Evolutionary conservation across 2,329 filamentous ascomycete species (phyloP).

Genomic region (Claviceps maximensis): DNA sequence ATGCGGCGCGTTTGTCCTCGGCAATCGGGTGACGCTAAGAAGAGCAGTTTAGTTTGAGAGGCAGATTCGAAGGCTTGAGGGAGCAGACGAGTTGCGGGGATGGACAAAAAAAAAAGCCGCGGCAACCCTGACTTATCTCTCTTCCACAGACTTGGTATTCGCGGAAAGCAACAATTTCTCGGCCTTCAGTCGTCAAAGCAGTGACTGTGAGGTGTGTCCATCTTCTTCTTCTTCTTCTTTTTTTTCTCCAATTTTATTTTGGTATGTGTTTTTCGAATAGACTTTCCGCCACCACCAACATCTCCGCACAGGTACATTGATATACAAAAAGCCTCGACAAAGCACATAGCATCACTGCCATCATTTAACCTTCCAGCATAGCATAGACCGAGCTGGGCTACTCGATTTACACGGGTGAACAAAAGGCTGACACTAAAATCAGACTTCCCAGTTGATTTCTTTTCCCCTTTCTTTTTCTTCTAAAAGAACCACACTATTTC

Average conservation of each 20-base stretch:
- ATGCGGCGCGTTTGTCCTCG: constrained; percentile 3
- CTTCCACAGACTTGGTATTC: neutral
- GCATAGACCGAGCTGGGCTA: neutral
- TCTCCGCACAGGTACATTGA: neutral
- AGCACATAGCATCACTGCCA: neutral
- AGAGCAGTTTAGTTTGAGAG: neutral
- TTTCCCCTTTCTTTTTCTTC: too few relatives aligned
- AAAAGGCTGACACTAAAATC: neutral
- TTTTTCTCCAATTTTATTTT: neutral
- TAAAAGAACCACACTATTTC: neutral
- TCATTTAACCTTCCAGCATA: neutral
- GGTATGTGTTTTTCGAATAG: neutral
- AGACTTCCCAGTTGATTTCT: neutral
- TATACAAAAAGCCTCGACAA: neutral
- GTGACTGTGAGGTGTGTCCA: neutral
- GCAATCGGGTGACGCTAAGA: neutral
- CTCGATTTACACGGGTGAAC: neutral
- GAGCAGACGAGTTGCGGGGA: neutral
- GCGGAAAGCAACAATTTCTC: neutral
- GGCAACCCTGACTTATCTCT: neutral
- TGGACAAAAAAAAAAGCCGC: constrained; percentile 2
- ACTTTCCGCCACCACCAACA: neutral
- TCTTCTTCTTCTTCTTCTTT: too few relatives aligned
- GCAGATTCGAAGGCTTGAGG: neutral
- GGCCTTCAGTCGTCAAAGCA: neutral